Evolutionary conservation across 768 basidiomycete genomes (phyloP).

Genomic region (Russula virescens): DNA sequence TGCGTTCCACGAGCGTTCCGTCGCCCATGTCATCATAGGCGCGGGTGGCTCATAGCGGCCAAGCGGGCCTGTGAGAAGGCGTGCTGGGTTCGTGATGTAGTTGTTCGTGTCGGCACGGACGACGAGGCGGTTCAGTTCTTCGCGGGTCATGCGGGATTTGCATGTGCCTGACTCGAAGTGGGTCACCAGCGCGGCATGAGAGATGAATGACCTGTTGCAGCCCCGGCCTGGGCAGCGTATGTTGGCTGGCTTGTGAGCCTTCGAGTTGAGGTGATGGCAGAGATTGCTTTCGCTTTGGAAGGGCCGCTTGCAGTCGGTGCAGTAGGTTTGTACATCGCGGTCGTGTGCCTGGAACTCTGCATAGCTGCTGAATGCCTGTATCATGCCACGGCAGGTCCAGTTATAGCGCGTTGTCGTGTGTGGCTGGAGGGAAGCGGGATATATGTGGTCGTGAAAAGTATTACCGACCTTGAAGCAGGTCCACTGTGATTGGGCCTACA

Average conservation of each 20-base stretch:
- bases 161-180: conserved; percentile 63
- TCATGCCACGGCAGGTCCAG: too few relatives aligned
- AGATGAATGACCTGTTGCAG: conserved; percentile 47
- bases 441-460: too few relatives aligned
- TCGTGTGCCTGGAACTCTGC: conserved; percentile 17
- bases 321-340: conserved; percentile 34
- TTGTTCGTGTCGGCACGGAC: conserved; percentile 9
- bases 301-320: conserved; percentile 37
- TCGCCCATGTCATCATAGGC: conserved; percentile 28
- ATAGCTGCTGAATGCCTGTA: neutral
- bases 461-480: too few relatives aligned
- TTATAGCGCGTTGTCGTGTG: too few relatives aligned
- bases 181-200: conserved; percentile 45
- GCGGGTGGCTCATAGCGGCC: neutral
- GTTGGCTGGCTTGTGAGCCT: conserved; percentile 39
- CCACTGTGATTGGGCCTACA: too few relatives aligned
- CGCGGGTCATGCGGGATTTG: conserved; percentile 42
- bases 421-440: too few relatives aligned
- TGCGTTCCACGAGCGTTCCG: conserved; percentile 40
- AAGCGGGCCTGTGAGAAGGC: neutral
- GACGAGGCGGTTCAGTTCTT: conserved; percentile 18
- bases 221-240: conserved; percentile 35
- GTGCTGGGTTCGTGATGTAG: conserved; percentile 3
- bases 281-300: conserved; percentile 43
- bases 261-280: conserved; percentile 47